These are phyloP conservation scores for Curvularia hawaiiensis DNA, from an alignment of 2,329 filamentous ascomycete genomes.

Conservation along the genomic window DNA sequence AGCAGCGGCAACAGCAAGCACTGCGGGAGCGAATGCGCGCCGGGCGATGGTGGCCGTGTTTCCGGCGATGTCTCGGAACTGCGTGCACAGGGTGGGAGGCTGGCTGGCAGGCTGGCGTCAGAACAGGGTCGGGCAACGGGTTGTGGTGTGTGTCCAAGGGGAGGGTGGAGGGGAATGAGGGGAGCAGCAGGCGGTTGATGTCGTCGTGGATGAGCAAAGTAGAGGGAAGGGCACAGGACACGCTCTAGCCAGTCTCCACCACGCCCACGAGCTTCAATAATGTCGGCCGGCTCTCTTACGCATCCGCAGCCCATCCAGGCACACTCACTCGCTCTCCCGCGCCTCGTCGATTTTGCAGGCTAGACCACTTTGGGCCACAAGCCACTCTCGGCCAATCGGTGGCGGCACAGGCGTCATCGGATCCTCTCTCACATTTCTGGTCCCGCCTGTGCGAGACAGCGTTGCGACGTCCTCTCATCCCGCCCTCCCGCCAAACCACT, in stretches of 20 bases:
- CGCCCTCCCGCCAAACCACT: constrained; percentile 6
- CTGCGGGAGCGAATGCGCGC: constrained; percentile 20
- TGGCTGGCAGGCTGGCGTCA: constrained; percentile 2
- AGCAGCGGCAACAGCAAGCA: constrained; percentile 16
- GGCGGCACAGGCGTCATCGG: constrained; percentile 21
- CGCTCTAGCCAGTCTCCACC: constrained; percentile 16
- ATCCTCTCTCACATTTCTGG: constrained; percentile 21
- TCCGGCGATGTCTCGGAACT: constrained; percentile 37
- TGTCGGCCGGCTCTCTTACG: constrained; percentile 6
- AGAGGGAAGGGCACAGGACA: constrained; percentile 18
- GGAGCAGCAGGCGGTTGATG: constrained; percentile 24
- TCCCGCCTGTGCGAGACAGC: constrained; percentile 4
- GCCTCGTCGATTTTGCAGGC: constrained; percentile 29
- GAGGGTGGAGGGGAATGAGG: constrained; percentile 13
- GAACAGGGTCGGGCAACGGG: constrained; percentile 15
- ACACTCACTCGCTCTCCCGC: constrained; percentile 5
- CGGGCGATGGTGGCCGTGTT: constrained; percentile 16
- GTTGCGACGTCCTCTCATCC: constrained; percentile 5
- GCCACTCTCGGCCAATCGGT: constrained; percentile 28
- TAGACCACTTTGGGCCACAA: constrained; percentile 18
- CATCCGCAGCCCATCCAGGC: constrained; percentile 14
- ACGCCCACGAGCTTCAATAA: constrained; percentile 16
- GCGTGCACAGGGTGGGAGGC: constrained; percentile 12
- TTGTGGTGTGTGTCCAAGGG: constrained; percentile 17
- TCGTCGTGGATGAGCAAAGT: constrained; percentile 13